Conservation (phyloP, 306 rosid species). For the Morella rubra region DNA sequence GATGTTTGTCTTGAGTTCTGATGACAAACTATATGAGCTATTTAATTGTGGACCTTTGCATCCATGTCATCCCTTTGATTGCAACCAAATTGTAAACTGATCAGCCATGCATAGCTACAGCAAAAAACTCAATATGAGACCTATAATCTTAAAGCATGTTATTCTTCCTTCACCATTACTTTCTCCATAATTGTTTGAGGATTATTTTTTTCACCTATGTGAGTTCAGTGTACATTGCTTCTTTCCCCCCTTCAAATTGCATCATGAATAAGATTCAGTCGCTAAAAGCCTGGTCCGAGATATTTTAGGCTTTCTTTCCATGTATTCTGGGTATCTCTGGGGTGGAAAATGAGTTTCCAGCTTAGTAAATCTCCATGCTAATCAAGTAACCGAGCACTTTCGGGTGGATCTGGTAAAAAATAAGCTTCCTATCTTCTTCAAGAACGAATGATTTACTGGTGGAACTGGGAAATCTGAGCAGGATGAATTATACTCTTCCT, state of each 20-base stretch:
- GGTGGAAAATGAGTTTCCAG: neutral
- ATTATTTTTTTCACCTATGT: no score
- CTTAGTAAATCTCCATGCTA: conserved; percentile 2
- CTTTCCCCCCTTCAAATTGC: neutral
- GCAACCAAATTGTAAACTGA: neutral
- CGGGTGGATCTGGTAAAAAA: neutral
- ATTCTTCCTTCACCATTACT: neutral
- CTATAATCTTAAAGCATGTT: neutral
- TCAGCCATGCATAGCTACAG: neutral
- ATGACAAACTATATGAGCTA: neutral
- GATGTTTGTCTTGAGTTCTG: neutral
- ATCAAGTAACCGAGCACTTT: neutral
- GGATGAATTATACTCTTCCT: neutral
- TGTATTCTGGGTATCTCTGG: neutral
- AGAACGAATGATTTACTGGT: neutral
- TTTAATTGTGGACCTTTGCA: neutral
- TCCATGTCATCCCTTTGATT: neutral
- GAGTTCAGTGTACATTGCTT: no score
- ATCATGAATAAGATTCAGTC: neutral
- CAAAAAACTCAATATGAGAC: neutral
- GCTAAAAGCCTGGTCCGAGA: neutral
- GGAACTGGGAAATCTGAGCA: neutral
- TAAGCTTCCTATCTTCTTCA: neutral
- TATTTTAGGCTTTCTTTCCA: neutral
- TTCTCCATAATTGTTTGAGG: neutral